Conservation (phyloP, 805 yeast genomes). For the Metschnikowia cerradonensis region DNA sequence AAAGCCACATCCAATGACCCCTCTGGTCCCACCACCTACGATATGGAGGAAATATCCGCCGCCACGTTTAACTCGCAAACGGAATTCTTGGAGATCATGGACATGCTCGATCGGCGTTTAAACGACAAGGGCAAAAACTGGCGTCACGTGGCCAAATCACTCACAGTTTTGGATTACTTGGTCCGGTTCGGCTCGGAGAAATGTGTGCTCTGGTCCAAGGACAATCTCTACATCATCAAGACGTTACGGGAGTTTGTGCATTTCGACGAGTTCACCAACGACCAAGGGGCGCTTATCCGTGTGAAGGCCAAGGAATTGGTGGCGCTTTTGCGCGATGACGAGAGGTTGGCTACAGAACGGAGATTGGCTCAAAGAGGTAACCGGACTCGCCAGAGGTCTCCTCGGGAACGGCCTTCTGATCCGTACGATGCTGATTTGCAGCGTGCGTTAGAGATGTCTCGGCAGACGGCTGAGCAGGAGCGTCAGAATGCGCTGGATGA, state of each 20-base stretch:
- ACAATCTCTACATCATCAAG: constrained; percentile 81
- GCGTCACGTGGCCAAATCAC: constrained; percentile 91
- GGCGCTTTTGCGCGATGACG: constrained; percentile 74
- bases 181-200: constrained; percentile 83
- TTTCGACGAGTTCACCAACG: constrained; percentile 70
- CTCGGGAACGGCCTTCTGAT: constrained; percentile 15
- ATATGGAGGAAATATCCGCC: constrained; percentile 79
- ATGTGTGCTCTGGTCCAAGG: constrained; percentile 88
- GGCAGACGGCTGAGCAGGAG: constrained; percentile 80
- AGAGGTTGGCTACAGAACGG: constrained; percentile 70
- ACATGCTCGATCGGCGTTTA: constrained; percentile 84
- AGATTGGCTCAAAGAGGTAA: constrained; percentile 28
- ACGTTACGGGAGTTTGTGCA: constrained; percentile 87
- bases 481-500: constrained; percentile 45
- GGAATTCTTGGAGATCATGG: constrained; percentile 86
- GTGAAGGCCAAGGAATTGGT: constrained; percentile 89
- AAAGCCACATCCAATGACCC: constrained; percentile 90
- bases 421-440: constrained; percentile 73
- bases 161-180: constrained; percentile 83
- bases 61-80: constrained; percentile 63
- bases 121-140: constrained; percentile 97
- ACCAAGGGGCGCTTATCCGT: constrained; percentile 82
- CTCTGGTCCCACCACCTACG: constrained; percentile 73
- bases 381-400: not conserved
- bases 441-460: constrained; percentile 76